Percentiles rank a stretch among this genome's conserved stretches.
phyloP scores from a whole-genome alignment of 2,329 filamentous ascomycete species.

The Hymenoscyphus albidus region DNA sequence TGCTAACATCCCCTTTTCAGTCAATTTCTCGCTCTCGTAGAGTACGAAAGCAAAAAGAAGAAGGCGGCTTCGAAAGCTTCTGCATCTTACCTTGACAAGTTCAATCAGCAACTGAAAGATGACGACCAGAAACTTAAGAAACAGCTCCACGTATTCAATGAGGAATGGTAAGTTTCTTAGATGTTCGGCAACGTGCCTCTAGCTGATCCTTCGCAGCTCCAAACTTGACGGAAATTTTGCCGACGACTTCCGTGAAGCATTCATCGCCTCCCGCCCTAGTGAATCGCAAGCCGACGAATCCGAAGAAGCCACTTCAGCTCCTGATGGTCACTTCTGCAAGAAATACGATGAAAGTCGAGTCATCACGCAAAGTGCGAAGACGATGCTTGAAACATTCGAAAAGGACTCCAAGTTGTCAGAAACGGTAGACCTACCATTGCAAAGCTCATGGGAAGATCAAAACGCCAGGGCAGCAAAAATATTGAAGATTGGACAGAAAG shows the following conservation, averaged over 20 bases:
- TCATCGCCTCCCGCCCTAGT: conserved; percentile 20
- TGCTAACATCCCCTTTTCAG: conserved; percentile 13
- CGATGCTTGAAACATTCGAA: conserved; percentile 22
- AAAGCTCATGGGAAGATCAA: conserved; percentile 22
- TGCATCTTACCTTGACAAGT: conserved; percentile 19
- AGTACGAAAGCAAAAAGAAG: conserved; percentile 25
- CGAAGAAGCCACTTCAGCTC: not conserved
- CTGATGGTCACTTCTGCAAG: conserved; percentile 17
- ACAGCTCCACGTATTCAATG: conserved; percentile 10
- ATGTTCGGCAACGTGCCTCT: not conserved
- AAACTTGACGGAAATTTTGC: conserved; percentile 24
- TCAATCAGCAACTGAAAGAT: conserved; percentile 15
- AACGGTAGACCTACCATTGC: conserved; percentile 8
- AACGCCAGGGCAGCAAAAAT: conserved; percentile 14
- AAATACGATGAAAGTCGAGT: conserved; percentile 17
- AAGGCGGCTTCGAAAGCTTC: conserved; percentile 19
- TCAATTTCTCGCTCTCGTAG: conserved; percentile 26
- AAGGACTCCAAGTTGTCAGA: conserved; percentile 15
- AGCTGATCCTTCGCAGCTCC: conserved; percentile 14
- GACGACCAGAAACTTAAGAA: conserved; percentile 19
- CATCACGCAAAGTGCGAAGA: conserved; percentile 16
- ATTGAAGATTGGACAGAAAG: conserved; percentile 21
- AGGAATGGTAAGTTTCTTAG: not conserved
- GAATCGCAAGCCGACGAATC: conserved; percentile 5
- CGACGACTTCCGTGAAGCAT: conserved; percentile 22